Evolutionary conservation across 768 basidiomycete genomes (phyloP), one percentile per base, ranked within the genome.

Genomic region (Lactifluus pinguis): DNA sequence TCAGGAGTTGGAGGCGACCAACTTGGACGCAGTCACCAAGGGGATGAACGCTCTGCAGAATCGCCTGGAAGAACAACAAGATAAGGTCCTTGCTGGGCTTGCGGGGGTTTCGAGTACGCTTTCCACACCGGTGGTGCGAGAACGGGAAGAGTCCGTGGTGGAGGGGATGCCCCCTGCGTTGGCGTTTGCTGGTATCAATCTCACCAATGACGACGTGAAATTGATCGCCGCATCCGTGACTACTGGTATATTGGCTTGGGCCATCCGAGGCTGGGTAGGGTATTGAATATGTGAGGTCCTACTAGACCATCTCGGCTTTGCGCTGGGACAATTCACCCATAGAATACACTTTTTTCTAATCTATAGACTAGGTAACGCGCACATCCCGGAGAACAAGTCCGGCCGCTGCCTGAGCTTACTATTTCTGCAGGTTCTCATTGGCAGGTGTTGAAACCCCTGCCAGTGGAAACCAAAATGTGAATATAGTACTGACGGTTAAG

Each of bases 1-100:
- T 38, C 72, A 75, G 66, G 76, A 76, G 67, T 72, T 82, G 64
- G 74, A 73, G 66, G 70, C 72, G 61, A 81, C 85, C 61, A 83
- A 65, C 32, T 9, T 67, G 49, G 39, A 50, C 17, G 51, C 48
- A 15, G 39, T 55, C 38, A 32, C 25, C 4, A 25, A n/a, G 25
- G 62, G 63, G 4, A 55, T 61, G n/a, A 29, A 50, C 15, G 53
- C 49, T 0, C 32, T 66, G n/a, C 44, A 39, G 34, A 53, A 49
- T 14, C 53, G 60, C 29, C 25, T 66, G 42, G 65, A 65, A 30
- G 54, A 29, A 36, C 65, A 66, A 50, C 65, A 66, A 53, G 56
- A 56, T 25, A 11, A 32, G 17, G 15, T 61, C 13, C 53, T 64
- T 25, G 42, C 30, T 1, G 25, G 32, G 29, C 38, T 65, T 8